phyloP scores from a whole-genome alignment of 331 rosid genomes.

The Erythrophleum ivorense region DNA sequence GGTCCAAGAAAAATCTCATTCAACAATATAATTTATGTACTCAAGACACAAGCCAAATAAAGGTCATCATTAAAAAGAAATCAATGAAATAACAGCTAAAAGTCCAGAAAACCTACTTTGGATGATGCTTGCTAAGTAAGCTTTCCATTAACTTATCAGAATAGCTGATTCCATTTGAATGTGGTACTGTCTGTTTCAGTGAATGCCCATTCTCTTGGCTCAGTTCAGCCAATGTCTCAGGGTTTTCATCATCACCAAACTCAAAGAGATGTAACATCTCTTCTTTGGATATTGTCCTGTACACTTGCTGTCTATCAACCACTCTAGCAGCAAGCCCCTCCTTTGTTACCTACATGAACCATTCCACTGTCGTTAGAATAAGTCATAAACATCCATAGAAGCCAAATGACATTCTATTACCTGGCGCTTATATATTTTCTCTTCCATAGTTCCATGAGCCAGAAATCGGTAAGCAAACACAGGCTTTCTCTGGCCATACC shows the following conservation, averaged over 20 bases:
- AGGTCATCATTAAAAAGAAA: slow-evolving; percentile 9
- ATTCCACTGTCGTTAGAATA: slow-evolving; percentile 41
- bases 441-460: slow-evolving; percentile 99
- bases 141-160: slow-evolving; percentile 95
- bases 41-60: neutral
- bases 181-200: slow-evolving; percentile 57
- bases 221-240: slow-evolving; percentile 60
- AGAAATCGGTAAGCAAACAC: slow-evolving; percentile 94
- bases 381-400: slow-evolving; percentile 33
- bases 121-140: slow-evolving; percentile 78
- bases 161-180: slow-evolving; percentile 74
- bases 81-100: slow-evolving; percentile 18
- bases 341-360: slow-evolving; percentile 79
- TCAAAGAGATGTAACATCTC: slow-evolving; percentile 98
- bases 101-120: slow-evolving; percentile 62
- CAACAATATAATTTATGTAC: neutral
- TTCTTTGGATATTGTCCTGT: slow-evolving; percentile 91
- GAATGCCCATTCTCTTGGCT: slow-evolving; percentile 58
- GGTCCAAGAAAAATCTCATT: neutral
- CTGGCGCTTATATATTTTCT: slow-evolving; percentile 98
- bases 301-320: slow-evolving; percentile 94
- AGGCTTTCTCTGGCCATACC: slow-evolving; percentile 97
- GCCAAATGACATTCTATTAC: slow-evolving; percentile 49
- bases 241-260: slow-evolving; percentile 94
- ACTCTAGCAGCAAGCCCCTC: slow-evolving; percentile 99